Conservation (phyloP, 2,329 filamentous ascomycete species). For the Sclerotinia subarctica region DNA sequence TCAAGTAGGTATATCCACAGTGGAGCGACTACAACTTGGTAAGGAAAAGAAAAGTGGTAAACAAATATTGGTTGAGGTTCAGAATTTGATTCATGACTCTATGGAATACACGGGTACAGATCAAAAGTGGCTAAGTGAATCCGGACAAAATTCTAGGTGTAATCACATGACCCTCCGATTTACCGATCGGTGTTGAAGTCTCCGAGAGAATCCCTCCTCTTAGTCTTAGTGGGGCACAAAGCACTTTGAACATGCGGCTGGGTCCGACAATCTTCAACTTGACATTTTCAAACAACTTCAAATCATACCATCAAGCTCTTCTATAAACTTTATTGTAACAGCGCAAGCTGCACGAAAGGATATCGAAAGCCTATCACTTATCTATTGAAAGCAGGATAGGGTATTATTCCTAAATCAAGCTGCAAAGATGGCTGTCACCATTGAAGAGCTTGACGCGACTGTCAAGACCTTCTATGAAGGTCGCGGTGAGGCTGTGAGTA, state of each 20-base stretch:
- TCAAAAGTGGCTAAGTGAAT: neutral
- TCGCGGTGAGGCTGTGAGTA: slow-evolving; percentile 81
- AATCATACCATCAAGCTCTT: slow-evolving; percentile 25
- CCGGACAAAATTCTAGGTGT: neutral
- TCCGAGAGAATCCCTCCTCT: slow-evolving; percentile 20
- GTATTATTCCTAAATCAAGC: slow-evolving; percentile 33
- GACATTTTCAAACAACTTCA: slow-evolving; percentile 26
- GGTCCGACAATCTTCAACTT: slow-evolving; percentile 23
- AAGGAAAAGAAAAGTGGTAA: no score
- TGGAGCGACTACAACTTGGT: no score
- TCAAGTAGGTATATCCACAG: no score
- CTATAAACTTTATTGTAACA: slow-evolving; percentile 26
- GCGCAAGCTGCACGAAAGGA: slow-evolving; percentile 33
- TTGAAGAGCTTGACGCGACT: slow-evolving; percentile 93
- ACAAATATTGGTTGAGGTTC: no score
- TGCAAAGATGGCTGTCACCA: slow-evolving; percentile 63
- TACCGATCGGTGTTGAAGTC: slow-evolving; percentile 9
- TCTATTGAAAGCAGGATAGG: slow-evolving; percentile 31
- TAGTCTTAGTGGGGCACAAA: slow-evolving; percentile 25
- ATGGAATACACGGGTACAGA: no score
- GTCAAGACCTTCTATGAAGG: slow-evolving; percentile 98
- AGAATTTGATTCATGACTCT: no score
- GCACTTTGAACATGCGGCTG: slow-evolving; percentile 27
- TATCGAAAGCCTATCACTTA: slow-evolving; percentile 22
- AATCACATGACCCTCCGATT: slow-evolving; percentile 9